A percentile compares a stretch with the other conserved stretches of the same genome.
These are phyloP conservation scores for Colletotrichum sp. DNA, from an alignment of 2,329 filamentous ascomycete genomes.

Conservation along the genomic window DNA sequence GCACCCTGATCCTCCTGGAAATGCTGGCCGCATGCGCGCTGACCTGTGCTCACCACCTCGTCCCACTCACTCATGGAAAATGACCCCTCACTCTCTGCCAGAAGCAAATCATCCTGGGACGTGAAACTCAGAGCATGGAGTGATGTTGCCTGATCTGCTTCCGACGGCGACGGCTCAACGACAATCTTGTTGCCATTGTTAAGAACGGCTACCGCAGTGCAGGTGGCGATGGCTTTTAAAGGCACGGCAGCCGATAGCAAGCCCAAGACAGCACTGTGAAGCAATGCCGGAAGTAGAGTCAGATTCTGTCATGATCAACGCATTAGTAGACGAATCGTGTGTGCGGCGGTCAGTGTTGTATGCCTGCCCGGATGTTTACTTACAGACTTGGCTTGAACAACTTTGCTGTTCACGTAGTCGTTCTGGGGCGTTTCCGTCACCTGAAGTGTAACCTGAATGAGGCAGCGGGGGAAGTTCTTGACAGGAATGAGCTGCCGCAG, in stretches of 20 bases:
- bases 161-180: conserved; percentile 66
- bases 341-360: not conserved
- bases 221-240: conserved; percentile 73
- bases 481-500: conserved; percentile 77
- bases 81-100: conserved; percentile 81
- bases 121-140: conserved; percentile 86
- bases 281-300: conserved; percentile 77
- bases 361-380: conserved; percentile 27
- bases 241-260: conserved; percentile 85
- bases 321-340: conserved; percentile 1
- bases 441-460: conserved; percentile 85
- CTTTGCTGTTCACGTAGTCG: conserved; percentile 65
- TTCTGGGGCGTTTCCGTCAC: conserved; percentile 73
- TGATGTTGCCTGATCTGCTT: conserved; percentile 69
- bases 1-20: conserved; percentile 45
- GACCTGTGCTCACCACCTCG: conserved; percentile 67
- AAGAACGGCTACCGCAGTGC: conserved; percentile 67
- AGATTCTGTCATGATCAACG: conserved; percentile 64
- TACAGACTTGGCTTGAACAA: conserved; percentile 66
- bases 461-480: conserved; percentile 75
- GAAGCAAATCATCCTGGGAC: conserved; percentile 72
- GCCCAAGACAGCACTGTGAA: conserved; percentile 80
- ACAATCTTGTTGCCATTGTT: conserved; percentile 49
- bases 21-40: conserved; percentile 64
- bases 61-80: conserved; percentile 83